Base-by-base conservation (phyloP, 805 yeast species). In the Wickerhamiella kurtzmanii region DNA sequence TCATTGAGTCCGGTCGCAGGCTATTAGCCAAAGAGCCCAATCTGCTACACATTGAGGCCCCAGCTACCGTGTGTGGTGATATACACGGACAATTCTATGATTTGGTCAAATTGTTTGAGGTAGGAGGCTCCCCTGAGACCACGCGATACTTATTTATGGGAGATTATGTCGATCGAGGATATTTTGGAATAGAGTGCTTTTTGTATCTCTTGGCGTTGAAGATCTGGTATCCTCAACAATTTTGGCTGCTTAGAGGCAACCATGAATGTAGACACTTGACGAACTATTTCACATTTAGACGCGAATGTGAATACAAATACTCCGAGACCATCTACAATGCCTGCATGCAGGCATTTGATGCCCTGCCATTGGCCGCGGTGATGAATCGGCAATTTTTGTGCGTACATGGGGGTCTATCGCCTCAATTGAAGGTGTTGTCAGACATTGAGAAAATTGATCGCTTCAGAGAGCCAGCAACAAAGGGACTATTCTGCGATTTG, bases 41-140 rank as follows among this genome's bases (percentile, higher is more conserved):
- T 56, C 60, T 89, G 55, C 67, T 89, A 44, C 72, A 72, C 17
- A 82, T 92, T 1, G 88, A 87, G 2, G 94, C 96, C 0, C 98
- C 97, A 0, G 84, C 89, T 2, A 88, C 95, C 0, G 87, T 89
- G 2, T 87, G 96, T 67, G 98, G 98, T 48, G 97, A 89, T 64
- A 74, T 88, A n/a, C 97, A 89, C 64, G 98, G 98, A 16, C 97
- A 89, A 63, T 86, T 76, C 62, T 88, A 75, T 62, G 98, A 89
- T 63, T 70, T 89, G 55, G 71, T 88, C 76, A 87, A 88, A 64
- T 67, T 89, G 40, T 84, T 89, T 59, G 96, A 89, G 61, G 89
- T 87, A 16, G 95, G 96, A 37, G 97, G 97, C 2, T 79, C 81
- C 59, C 95, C 96, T 11, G 70, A 66, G 15, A 64, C 60, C n/a